Evolutionary conservation across 306 rosid species (phyloP).

Genomic region (Dalbergia oliveri): DNA sequence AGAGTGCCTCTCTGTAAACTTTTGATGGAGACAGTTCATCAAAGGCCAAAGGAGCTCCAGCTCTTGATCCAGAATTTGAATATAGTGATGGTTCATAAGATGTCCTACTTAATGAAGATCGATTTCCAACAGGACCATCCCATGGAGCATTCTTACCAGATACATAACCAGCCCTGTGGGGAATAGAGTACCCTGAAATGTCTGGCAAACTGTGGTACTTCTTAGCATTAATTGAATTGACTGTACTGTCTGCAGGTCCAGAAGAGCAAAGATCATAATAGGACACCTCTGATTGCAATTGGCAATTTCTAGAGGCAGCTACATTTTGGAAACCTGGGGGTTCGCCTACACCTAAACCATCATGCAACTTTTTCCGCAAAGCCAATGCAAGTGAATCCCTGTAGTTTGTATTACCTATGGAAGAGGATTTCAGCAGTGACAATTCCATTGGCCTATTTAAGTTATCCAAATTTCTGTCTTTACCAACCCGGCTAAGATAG

Average conservation of each 20-base stretch:
- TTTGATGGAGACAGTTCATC: conserved; percentile 78
- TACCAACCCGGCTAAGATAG: conserved; percentile 59
- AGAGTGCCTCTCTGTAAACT: conserved; percentile 57
- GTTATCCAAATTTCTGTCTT: conserved; percentile 62
- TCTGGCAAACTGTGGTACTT: conserved; percentile 91
- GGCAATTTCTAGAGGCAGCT: conserved; percentile 61
- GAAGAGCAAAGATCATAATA: conserved; percentile 57
- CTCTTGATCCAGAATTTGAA: conserved; percentile 61
- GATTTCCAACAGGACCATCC: conserved; percentile 66
- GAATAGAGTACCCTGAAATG: conserved; percentile 63
- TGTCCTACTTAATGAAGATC: conserved; percentile 56
- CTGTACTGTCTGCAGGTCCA: conserved; percentile 63
- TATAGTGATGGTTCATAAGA: conserved; percentile 53
- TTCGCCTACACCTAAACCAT: conserved; percentile 66
- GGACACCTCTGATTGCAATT: conserved; percentile 68
- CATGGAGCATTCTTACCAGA: conserved; percentile 64
- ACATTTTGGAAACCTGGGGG: conserved; percentile 66
- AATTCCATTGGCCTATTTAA: conserved; percentile 63
- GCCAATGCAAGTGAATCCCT: conserved; percentile 70
- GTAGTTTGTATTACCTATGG: conserved; percentile 63
- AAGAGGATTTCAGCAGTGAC: conserved; percentile 54
- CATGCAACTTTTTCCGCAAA: conserved; percentile 71
- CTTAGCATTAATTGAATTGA: conserved; percentile 68
- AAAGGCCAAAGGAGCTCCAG: conserved; percentile 73
- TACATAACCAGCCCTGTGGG: conserved; percentile 60